Conservation (phyloP, 31 red algal species). For the Porphyra umbilicalis region DNA sequence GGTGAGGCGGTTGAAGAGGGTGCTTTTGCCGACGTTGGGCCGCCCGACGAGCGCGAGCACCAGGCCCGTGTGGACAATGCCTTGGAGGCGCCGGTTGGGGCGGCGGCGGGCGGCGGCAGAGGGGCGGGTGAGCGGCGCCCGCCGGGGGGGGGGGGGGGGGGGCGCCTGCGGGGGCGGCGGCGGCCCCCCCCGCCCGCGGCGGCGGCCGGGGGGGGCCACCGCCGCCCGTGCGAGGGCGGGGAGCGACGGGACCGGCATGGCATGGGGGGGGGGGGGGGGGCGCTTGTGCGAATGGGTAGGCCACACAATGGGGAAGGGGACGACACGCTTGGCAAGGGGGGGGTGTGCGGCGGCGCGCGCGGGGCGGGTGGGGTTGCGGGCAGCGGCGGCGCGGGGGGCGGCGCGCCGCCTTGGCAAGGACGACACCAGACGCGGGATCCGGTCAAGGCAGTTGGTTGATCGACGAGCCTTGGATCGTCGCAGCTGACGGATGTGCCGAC, state of each 20-base stretch:
- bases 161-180: constrained; percentile 3
- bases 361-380: not conserved
- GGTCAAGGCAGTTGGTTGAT: not conserved
- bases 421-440: not conserved
- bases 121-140: not conserved
- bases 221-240: not conserved
- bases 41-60: constrained; percentile 61
- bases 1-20: constrained; percentile 83
- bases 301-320: too few relatives aligned
- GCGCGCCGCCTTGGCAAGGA: not conserved
- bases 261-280: not conserved
- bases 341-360: too few relatives aligned
- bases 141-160: constrained; percentile 3
- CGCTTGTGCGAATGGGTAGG: too few relatives aligned
- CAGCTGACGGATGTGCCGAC: not conserved
- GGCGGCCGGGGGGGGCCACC: too few relatives aligned
- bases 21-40: constrained; percentile 96
- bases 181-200: not conserved
- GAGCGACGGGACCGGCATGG: not conserved
- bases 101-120: not conserved
- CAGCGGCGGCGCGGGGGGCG: not conserved
- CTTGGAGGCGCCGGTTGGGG: not conserved
- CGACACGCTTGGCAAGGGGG: too few relatives aligned
- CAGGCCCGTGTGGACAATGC: constrained; percentile 58
- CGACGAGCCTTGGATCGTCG: not conserved